A percentile compares a stretch with the other conserved stretches of the same genome.
Evolutionary conservation across 768 basidiomycete genomes (phyloP).

Genomic region (Filobasidium floriforme): DNA sequence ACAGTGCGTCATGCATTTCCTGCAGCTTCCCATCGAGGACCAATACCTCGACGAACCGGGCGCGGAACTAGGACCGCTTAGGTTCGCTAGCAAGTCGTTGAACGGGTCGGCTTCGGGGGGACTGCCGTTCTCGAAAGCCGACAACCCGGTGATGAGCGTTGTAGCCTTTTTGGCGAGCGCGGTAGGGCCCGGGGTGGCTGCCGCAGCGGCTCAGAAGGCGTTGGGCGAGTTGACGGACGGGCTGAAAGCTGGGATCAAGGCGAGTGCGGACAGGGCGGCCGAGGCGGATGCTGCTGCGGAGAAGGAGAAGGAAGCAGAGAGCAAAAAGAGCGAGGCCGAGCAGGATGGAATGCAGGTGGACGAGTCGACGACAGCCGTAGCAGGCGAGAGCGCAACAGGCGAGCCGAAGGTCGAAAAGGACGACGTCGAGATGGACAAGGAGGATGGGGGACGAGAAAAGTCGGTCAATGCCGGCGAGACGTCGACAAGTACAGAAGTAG

Average conservation of each 20-base stretch:
- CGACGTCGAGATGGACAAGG: slow-evolving; percentile 9
- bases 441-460: neutral
- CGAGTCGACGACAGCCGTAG: slow-evolving; percentile 22
- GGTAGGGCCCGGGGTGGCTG: slow-evolving; percentile 79
- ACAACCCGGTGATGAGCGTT: slow-evolving; percentile 98
- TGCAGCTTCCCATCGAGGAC: slow-evolving; percentile 94
- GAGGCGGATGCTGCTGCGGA: slow-evolving; percentile 24
- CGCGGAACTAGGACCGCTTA: slow-evolving; percentile 37
- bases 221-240: slow-evolving; percentile 70
- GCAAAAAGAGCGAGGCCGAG: slow-evolving; percentile 19
- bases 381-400: neutral
- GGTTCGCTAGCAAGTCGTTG: slow-evolving; percentile 37
- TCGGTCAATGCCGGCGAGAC: neutral
- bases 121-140: slow-evolving; percentile 85
- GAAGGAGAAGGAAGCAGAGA: slow-evolving; percentile 25
- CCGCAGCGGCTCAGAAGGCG: slow-evolving; percentile 86
- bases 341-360: slow-evolving; percentile 52
- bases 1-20: slow-evolving; percentile 90
- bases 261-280: slow-evolving; percentile 46
- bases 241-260: slow-evolving; percentile 46
- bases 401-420: slow-evolving; percentile 13
- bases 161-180: slow-evolving; percentile 87
- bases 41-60: slow-evolving; percentile 62
- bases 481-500: slow-evolving; percentile 4
- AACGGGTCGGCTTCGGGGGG: slow-evolving; percentile 46